Conservation (phyloP, 768 basidiomycete species). For the Collybia sordida region DNA sequence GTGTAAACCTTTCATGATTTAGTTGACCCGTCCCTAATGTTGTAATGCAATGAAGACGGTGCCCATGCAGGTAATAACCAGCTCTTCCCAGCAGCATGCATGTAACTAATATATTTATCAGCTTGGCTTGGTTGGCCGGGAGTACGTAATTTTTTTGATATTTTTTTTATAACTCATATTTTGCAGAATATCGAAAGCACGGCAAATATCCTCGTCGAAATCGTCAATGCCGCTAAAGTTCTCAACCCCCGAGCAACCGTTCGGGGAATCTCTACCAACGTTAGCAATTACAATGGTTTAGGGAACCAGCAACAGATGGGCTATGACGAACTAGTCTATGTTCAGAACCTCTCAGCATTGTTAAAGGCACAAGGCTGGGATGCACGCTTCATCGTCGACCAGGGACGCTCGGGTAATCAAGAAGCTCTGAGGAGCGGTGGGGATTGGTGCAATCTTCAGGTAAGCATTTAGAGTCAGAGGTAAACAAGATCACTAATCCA, state of each 20-base stretch:
- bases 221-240: constrained; percentile 23
- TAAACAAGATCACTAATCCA: neutral
- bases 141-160: neutral
- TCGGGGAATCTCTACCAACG: constrained; percentile 30
- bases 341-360: constrained; percentile 26
- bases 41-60: no score
- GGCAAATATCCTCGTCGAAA: constrained; percentile 26
- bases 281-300: constrained; percentile 34
- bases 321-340: constrained; percentile 31
- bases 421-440: constrained; percentile 20
- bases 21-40: no score
- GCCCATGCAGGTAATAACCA: no score
- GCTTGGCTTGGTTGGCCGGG: constrained; percentile 33
- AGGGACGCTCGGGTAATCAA: constrained; percentile 29
- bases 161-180: neutral
- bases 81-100: no score
- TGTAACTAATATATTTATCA: no score
- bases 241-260: constrained; percentile 23
- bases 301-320: constrained; percentile 23
- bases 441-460: constrained; percentile 31
- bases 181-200: constrained; percentile 25
- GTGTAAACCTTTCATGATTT: no score
- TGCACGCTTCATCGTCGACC: constrained; percentile 36
- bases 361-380: constrained; percentile 27
- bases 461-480: neutral